Evolutionary conservation across 495 filamentous ascomycete species (phyloP).

Genomic region (Aspergillus panamensis): DNA sequence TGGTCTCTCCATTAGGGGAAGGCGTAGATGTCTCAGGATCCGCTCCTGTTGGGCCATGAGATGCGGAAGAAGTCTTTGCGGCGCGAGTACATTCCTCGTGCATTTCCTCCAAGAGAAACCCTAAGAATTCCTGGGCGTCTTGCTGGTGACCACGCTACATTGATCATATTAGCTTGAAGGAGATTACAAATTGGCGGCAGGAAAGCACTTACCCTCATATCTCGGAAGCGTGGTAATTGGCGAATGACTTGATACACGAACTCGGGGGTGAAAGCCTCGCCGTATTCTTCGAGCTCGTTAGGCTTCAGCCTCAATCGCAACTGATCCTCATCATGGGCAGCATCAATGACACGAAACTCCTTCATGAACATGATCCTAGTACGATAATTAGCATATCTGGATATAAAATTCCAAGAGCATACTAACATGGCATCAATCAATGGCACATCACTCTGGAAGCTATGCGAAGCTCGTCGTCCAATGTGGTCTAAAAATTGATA

Average conservation of each 20-base stretch:
- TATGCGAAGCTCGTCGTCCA: slow-evolving; percentile 76
- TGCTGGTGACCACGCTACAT: slow-evolving; percentile 86
- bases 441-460: slow-evolving; percentile 92
- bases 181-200: not conserved
- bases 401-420: not conserved
- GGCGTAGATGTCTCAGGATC: slow-evolving; percentile 43
- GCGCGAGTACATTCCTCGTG: slow-evolving; percentile 87
- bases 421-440: slow-evolving; percentile 89
- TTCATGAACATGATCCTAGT: slow-evolving; percentile 90
- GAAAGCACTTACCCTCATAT: slow-evolving; percentile 69
- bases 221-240: slow-evolving; percentile 78
- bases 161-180: not conserved
- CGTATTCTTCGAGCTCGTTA: slow-evolving; percentile 83
- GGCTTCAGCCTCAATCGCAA: slow-evolving; percentile 69
- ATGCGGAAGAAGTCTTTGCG: slow-evolving; percentile 52
- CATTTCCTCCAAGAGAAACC: slow-evolving; percentile 86
- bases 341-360: slow-evolving; percentile 84
- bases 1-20: slow-evolving; percentile 26
- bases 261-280: slow-evolving; percentile 87
- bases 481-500: slow-evolving; percentile 90
- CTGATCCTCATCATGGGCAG: slow-evolving; percentile 68
- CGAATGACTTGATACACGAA: slow-evolving; percentile 93
- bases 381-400: not conserved
- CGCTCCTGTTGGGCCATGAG: slow-evolving; percentile 31
- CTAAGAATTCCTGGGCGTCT: slow-evolving; percentile 96